phyloP scores from a whole-genome alignment of 805 yeast species.

The Jamesozyma jinghongensis region DNA sequence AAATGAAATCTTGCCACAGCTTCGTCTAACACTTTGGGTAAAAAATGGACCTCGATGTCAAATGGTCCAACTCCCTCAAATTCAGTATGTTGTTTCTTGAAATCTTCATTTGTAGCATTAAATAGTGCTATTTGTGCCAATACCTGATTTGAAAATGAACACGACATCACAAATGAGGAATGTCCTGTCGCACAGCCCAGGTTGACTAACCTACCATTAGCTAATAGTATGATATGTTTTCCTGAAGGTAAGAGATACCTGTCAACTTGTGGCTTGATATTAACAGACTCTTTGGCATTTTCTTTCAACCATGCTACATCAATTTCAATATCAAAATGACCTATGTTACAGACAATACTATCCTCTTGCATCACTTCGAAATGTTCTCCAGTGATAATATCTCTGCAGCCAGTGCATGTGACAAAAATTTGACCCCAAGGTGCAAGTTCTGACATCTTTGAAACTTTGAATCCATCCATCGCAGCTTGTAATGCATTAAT shows the following conservation, averaged over 20 bases:
- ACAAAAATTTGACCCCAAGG: slow-evolving; percentile 92
- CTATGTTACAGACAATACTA: slow-evolving; percentile 99
- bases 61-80: slow-evolving; percentile 88
- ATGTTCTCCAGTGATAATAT: slow-evolving; percentile 84
- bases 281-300: slow-evolving; percentile 84
- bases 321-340: slow-evolving; percentile 97
- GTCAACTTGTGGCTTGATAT: slow-evolving; percentile 99
- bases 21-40: slow-evolving; percentile 98
- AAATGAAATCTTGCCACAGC: slow-evolving; percentile 96
- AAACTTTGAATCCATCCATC: slow-evolving; percentile 95
- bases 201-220: slow-evolving; percentile 99
- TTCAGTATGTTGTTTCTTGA: slow-evolving; percentile 76
- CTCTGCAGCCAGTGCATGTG: slow-evolving; percentile 99
- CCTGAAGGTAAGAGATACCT: slow-evolving; percentile 85
- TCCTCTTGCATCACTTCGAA: slow-evolving; percentile 94
- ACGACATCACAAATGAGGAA: slow-evolving; percentile 97
- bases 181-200: slow-evolving; percentile 99
- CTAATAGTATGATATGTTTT: slow-evolving; percentile 88
- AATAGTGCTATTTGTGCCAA: slow-evolving; percentile 95
- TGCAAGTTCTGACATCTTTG: slow-evolving; percentile 90
- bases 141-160: slow-evolving; percentile 99
- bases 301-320: slow-evolving; percentile 98
- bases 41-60: slow-evolving; percentile 82
- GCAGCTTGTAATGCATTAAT: slow-evolving; percentile 99
- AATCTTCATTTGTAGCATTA: slow-evolving; percentile 74